Evolutionary conservation across 208 protist species (phyloP).

Genomic region (Leishmania martiniquensis): DNA sequence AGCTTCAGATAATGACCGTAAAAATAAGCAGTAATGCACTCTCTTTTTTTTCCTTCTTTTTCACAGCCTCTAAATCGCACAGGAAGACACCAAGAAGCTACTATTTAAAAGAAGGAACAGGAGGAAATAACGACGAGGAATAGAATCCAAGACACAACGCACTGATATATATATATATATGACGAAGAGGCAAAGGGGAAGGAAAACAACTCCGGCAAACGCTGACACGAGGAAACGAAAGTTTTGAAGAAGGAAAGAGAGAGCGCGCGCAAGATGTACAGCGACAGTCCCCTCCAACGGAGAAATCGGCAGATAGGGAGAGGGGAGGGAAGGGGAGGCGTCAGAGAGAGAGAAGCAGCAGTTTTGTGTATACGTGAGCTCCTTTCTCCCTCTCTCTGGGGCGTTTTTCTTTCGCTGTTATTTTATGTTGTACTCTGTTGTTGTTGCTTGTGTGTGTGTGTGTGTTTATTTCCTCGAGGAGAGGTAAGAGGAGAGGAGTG

Average conservation of each 20-base stretch:
- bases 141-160: neutral
- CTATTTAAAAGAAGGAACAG: conserved; percentile 15
- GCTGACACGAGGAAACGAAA: neutral
- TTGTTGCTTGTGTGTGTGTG: neutral
- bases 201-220: neutral
- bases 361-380: neutral
- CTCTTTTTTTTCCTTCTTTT: no score
- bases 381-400: neutral
- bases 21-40: neutral
- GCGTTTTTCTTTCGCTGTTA: neutral
- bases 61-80: neutral
- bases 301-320: conserved; percentile 7
- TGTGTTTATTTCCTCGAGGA: neutral
- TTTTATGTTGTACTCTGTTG: neutral
- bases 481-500: neutral
- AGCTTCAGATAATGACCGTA: neutral
- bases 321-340: neutral
- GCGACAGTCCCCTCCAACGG: neutral
- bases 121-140: neutral
- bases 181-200: neutral
- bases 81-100: neutral
- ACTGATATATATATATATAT: neutral
- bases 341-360: neutral
- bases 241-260: conserved; percentile 9
- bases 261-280: conserved; percentile 8